Conservation (phyloP, 2,329 filamentous ascomycete genomes). For the Neopestalotiopsis rosae region DNA sequence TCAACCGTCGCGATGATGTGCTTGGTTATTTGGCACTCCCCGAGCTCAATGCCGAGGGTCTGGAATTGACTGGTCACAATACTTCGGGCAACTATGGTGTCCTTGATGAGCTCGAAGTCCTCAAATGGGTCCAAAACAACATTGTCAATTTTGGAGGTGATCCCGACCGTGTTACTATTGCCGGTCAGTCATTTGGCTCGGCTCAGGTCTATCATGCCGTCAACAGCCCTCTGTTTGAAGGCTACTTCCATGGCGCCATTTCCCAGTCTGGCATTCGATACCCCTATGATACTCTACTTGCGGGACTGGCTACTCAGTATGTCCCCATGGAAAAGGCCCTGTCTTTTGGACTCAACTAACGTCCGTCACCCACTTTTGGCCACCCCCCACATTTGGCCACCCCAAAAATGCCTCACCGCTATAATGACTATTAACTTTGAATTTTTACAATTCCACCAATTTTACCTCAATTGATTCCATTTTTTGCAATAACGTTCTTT, state of each 20-base stretch:
- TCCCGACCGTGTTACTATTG: slow-evolving; percentile 16
- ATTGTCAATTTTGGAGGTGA: slow-evolving; percentile 24
- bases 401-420: no score
- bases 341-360: slow-evolving; percentile 23
- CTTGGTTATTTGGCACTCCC: slow-evolving; percentile 33
- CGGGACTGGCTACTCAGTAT: slow-evolving; percentile 32
- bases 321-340: slow-evolving; percentile 28
- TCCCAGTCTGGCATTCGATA: slow-evolving; percentile 38
- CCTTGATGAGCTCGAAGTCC: slow-evolving; percentile 29
- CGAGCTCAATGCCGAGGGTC: slow-evolving; percentile 27
- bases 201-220: slow-evolving; percentile 32
- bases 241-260: slow-evolving; percentile 35
- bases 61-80: slow-evolving; percentile 26
- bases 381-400: no score
- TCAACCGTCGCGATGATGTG: slow-evolving; percentile 29
- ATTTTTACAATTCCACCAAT: no score
- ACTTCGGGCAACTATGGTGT: slow-evolving; percentile 36
- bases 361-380: no score
- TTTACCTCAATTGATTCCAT: no score
- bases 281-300: slow-evolving; percentile 33
- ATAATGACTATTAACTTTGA: no score
- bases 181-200: slow-evolving; percentile 11
- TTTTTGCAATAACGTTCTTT: no score
- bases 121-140: slow-evolving; percentile 18
- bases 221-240: slow-evolving; percentile 30